Percentiles rank a stretch among this genome's conserved stretches.
Conservation (phyloP, 306 rosid genomes). For the Dicorynia guianensis region DNA sequence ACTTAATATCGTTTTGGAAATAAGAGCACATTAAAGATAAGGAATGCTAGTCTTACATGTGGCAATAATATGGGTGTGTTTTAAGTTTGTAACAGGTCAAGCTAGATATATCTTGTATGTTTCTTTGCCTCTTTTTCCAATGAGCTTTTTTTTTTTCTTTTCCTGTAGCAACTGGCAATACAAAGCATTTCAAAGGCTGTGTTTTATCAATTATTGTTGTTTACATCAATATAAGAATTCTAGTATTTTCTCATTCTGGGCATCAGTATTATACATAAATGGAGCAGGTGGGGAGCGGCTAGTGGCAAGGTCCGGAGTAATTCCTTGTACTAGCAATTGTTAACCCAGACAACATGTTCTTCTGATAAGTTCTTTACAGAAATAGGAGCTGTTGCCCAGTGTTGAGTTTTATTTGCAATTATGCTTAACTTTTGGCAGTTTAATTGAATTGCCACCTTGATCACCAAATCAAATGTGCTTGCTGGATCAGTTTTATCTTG, state of each 20-base stretch:
- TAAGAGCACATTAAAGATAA: slow-evolving; percentile 42
- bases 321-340: no score
- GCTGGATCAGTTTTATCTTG: no score
- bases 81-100: slow-evolving; percentile 30
- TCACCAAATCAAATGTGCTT: no score
- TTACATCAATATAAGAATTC: slow-evolving; percentile 8
- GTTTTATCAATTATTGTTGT: slow-evolving; percentile 30
- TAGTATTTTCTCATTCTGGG: neutral
- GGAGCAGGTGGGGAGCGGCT: no score
- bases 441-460: no score
- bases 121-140: slow-evolving; percentile 46
- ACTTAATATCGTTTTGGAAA: slow-evolving; percentile 38
- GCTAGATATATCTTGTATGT: slow-evolving; percentile 42
- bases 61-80: slow-evolving; percentile 38
- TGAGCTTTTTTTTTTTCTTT: slow-evolving; percentile 46
- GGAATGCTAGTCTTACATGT: slow-evolving; percentile 21
- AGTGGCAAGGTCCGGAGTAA: neutral
- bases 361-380: no score
- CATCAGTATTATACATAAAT: neutral
- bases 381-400: no score
- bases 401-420: no score
- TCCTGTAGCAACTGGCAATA: slow-evolving; percentile 39
- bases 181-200: slow-evolving; percentile 38
- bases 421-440: no score
- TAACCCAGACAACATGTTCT: no score